Evolutionary conservation across 768 basidiomycete genomes (phyloP).

Genomic region (Serendipita sp.): DNA sequence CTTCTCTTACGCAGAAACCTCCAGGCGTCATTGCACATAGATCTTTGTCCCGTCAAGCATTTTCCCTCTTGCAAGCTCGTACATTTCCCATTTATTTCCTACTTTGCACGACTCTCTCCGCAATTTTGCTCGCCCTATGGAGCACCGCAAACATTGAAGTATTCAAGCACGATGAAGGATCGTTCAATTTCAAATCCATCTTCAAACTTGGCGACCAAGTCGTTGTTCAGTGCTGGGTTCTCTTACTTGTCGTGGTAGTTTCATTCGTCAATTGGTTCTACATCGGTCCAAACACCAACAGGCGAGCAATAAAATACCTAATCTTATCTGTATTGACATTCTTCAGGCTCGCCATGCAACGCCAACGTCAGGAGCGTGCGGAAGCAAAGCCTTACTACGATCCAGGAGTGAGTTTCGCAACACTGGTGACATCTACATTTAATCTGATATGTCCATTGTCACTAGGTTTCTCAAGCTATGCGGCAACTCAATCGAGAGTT

Average conservation of each 20-base stretch:
- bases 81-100: slow-evolving; percentile 63
- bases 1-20: too few relatives aligned
- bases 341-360: slow-evolving; percentile 54
- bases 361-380: slow-evolving; percentile 56
- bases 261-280: slow-evolving; percentile 51
- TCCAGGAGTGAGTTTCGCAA: slow-evolving; percentile 33
- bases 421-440: slow-evolving; percentile 9
- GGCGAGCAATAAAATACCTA: slow-evolving; percentile 25
- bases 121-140: slow-evolving; percentile 42
- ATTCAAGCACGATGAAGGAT: slow-evolving; percentile 12
- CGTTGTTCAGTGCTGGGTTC: slow-evolving; percentile 47
- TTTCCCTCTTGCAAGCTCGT: slow-evolving; percentile 56
- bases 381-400: slow-evolving; percentile 56
- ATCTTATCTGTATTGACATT: neutral
- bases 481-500: slow-evolving; percentile 53
- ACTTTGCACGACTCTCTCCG: slow-evolving; percentile 37
- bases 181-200: slow-evolving; percentile 22
- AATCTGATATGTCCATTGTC: neutral
- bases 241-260: slow-evolving; percentile 29
- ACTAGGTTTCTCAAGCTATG: slow-evolving; percentile 51
- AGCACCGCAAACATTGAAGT: slow-evolving; percentile 41
- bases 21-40: slow-evolving; percentile 2
- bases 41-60: slow-evolving; percentile 39
- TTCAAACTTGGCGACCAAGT: slow-evolving; percentile 35
- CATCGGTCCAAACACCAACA: slow-evolving; percentile 57